phyloP scores from a whole-genome alignment of 208 protist genomes.

The Vickermania spadyakhi region DNA sequence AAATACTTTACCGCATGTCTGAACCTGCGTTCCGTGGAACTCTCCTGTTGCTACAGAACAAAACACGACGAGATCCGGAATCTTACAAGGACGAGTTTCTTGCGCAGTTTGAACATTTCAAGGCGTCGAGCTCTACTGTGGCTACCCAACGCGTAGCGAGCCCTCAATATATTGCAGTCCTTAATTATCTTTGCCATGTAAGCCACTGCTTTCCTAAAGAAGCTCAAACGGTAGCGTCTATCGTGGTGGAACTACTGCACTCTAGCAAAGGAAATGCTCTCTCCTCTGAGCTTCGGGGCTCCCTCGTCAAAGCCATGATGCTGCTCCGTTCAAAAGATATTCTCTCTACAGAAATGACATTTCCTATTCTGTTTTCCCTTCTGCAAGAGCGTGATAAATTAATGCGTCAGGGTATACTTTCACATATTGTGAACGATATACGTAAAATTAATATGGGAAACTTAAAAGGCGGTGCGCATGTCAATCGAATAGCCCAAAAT shows the following conservation, averaged over 20 bases:
- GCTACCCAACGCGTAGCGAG: constrained; percentile 77
- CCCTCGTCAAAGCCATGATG: constrained; percentile 89
- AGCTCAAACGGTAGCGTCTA: constrained; percentile 48
- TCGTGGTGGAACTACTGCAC: constrained; percentile 85
- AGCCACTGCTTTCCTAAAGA: constrained; percentile 88
- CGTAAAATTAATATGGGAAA: constrained; percentile 87
- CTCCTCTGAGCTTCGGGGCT: constrained; percentile 64
- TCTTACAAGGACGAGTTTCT: constrained; percentile 95
- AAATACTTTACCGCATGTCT: constrained; percentile 16
- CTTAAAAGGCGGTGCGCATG: constrained; percentile 76
- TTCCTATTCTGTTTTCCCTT: constrained; percentile 94
- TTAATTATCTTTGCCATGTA: constrained; percentile 85
- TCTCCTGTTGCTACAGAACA: constrained; percentile 93
- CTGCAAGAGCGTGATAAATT: constrained; percentile 94
- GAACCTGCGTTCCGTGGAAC: constrained; percentile 84
- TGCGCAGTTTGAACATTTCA: constrained; percentile 92
- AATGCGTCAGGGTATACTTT: constrained; percentile 78
- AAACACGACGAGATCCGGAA: constrained; percentile 91
- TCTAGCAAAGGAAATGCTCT: constrained; percentile 70
- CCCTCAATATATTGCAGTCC: constrained; percentile 76
- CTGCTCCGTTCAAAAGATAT: constrained; percentile 92
- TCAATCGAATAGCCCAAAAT: constrained; percentile 93
- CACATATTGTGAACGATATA: constrained; percentile 95
- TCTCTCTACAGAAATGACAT: constrained; percentile 71
- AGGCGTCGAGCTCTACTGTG: constrained; percentile 85